phyloP scores from a whole-genome alignment of 2,329 filamentous ascomycete genomes.

The Ceratocystiopsis brevicomis region DNA sequence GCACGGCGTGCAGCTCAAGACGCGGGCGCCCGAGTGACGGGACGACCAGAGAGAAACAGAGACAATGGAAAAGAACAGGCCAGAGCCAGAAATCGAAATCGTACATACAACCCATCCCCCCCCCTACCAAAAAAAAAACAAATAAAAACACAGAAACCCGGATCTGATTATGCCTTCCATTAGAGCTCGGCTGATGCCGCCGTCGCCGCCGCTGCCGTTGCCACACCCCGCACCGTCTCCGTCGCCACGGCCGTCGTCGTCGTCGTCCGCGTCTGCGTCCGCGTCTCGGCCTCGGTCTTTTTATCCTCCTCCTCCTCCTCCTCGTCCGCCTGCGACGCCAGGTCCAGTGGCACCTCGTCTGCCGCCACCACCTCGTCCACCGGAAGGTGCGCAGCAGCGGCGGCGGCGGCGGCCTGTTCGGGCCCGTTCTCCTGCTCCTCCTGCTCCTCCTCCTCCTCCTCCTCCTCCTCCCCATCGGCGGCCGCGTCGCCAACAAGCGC shows the following conservation, averaged over 20 bases:
- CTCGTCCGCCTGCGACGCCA: background rate
- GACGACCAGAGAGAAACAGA: background rate
- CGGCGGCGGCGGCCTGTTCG: no score
- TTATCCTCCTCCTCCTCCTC: no score
- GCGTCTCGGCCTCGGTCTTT: no score
- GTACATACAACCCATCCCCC: no score
- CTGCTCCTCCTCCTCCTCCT: background rate
- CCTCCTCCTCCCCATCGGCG: background rate
- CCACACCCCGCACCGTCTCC: background rate
- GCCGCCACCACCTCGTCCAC: constrained; percentile 8
- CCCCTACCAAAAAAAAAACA: background rate
- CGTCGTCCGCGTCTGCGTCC: no score
- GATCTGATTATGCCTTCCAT: background rate
- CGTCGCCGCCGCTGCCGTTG: background rate
- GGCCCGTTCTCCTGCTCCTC: background rate
- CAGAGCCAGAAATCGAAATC: no score
- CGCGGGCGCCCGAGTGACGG: constrained; percentile 28
- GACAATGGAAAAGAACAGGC: background rate
- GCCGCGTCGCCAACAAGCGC: constrained; percentile 4
- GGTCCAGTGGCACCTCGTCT: constrained; percentile 4
- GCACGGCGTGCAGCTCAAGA: constrained; percentile 70
- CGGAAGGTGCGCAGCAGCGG: constrained; percentile 2
- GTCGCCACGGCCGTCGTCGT: no score
- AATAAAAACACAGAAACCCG: no score
- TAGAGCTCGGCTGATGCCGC: background rate